phyloP scores from a whole-genome alignment of 192 early-diverging fungal species.

The Coemansia sp. region DNA sequence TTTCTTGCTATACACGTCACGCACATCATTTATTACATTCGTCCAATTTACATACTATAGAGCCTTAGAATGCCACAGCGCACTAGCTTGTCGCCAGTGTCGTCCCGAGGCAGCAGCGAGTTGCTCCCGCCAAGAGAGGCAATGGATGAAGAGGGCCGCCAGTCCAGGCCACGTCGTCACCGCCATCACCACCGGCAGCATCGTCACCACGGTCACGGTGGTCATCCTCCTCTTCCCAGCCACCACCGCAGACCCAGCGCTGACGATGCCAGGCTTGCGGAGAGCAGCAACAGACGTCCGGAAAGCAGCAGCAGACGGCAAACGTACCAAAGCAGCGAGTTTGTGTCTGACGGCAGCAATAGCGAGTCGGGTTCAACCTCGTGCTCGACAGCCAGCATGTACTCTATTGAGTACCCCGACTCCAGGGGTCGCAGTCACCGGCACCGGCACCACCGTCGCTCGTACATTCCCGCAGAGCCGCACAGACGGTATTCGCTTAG shows the following conservation, averaged over 20 bases:
- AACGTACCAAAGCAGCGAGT: slow-evolving; percentile 7
- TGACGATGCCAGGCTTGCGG: background rate
- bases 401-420: slow-evolving; percentile 33
- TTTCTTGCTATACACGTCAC: background rate
- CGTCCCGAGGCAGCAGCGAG: slow-evolving; percentile 7
- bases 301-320: slow-evolving; percentile 1
- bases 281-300: background rate
- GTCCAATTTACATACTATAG: background rate
- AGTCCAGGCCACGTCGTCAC: slow-evolving; percentile 11
- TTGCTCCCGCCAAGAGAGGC: background rate
- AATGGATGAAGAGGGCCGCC: background rate
- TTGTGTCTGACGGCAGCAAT: slow-evolving; percentile 22
- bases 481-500: slow-evolving; percentile 7
- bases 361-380: slow-evolving; percentile 50
- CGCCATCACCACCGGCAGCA: slow-evolving; percentile 22
- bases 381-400: slow-evolving; percentile 46
- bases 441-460: slow-evolving; percentile 44
- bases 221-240: slow-evolving; percentile 13
- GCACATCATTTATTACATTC: background rate
- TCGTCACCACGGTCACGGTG: slow-evolving; percentile 15
- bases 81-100: slow-evolving; percentile 11
- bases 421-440: slow-evolving; percentile 19
- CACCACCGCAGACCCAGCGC: slow-evolving; percentile 13
- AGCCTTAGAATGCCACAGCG: slow-evolving; percentile 5
- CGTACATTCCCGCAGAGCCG: slow-evolving; percentile 10